Evolutionary conservation across 768 basidiomycete genomes (phyloP).

Genomic region (Boletus pseudo-olivaceus): DNA sequence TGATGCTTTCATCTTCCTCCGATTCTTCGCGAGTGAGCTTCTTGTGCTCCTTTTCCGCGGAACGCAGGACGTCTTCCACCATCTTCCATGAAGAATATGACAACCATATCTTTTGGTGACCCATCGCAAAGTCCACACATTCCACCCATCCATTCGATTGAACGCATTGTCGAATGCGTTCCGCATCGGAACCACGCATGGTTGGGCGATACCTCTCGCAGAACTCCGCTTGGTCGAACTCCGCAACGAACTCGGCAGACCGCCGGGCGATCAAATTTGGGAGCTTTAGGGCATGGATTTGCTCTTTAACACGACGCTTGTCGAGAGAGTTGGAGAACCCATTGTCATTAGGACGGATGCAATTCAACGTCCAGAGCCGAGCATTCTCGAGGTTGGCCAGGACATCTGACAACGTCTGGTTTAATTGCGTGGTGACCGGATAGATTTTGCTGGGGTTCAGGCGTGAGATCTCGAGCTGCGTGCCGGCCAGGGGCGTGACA

Average conservation of each 20-base stretch:
- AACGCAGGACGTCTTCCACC: constrained; percentile 53
- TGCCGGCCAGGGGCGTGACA: constrained; percentile 36
- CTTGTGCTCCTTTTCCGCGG: constrained; percentile 47
- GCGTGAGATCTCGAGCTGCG: constrained; percentile 35
- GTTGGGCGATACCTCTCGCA: constrained; percentile 52
- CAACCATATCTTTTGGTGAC: constrained; percentile 53
- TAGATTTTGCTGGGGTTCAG: constrained; percentile 53
- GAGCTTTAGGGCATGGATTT: constrained; percentile 51
- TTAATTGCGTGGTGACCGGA: constrained; percentile 57
- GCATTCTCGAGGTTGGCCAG: constrained; percentile 43
- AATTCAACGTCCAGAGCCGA: constrained; percentile 53
- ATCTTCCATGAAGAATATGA: constrained; percentile 56
- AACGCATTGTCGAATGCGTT: constrained; percentile 49
- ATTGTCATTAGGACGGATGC: constrained; percentile 64
- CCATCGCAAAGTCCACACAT: constrained; percentile 51
- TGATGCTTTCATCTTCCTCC: constrained; percentile 46
- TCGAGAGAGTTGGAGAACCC: constrained; percentile 62
- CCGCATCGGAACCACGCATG: constrained; percentile 43
- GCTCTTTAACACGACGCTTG: constrained; percentile 56
- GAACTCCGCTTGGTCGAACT: constrained; percentile 47
- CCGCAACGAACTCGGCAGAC: constrained; percentile 49
- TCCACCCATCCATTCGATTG: constrained; percentile 51
- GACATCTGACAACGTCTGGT: constrained; percentile 49
- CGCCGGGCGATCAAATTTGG: constrained; percentile 49
- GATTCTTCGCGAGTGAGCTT: constrained; percentile 38